A percentile compares a stretch with the other conserved stretches of the same genome.
These are phyloP conservation scores for Hemileia vastatrix DNA, from an alignment of 1,284 basidiomycete genomes.

Conservation along the genomic window DNA sequence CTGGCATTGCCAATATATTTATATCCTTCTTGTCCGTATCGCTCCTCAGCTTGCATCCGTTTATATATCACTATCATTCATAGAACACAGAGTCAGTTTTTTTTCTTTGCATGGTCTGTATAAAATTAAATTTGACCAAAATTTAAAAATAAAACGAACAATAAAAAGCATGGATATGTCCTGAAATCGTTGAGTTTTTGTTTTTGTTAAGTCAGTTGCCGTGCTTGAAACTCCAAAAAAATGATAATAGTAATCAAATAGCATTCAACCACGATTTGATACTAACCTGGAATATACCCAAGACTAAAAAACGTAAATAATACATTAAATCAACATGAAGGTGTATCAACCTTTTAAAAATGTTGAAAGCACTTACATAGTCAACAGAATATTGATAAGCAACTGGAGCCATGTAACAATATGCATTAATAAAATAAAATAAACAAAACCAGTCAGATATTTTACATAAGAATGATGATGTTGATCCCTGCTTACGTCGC, in stretches of 20 bases:
- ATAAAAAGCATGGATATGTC: conserved; percentile 47
- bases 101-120: background rate
- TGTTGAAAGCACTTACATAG: conserved; percentile 50
- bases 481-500: conserved; percentile 32
- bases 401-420: too few species aligned
- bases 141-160: conserved; percentile 26
- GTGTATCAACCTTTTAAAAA: background rate
- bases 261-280: background rate
- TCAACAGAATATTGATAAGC: conserved; percentile 67
- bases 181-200: conserved; percentile 38
- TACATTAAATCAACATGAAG: background rate
- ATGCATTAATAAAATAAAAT: conserved; percentile 19
- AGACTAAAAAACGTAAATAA: background rate
- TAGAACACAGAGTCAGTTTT: conserved; percentile 34
- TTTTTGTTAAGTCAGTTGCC: background rate
- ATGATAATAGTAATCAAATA: background rate
- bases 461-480: background rate
- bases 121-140: background rate
- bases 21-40: conserved; percentile 60
- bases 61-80: conserved; percentile 65
- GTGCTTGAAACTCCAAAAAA: background rate
- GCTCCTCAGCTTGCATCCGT: conserved; percentile 67
- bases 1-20: conserved; percentile 47
- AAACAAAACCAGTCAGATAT: background rate
- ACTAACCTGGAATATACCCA: conserved; percentile 19